Percentiles rank a stretch among this genome's conserved stretches.
These are phyloP conservation scores for Trichoderma reesei DNA, from an alignment of 495 filamentous ascomycete species.

Conservation along the genomic window DNA sequence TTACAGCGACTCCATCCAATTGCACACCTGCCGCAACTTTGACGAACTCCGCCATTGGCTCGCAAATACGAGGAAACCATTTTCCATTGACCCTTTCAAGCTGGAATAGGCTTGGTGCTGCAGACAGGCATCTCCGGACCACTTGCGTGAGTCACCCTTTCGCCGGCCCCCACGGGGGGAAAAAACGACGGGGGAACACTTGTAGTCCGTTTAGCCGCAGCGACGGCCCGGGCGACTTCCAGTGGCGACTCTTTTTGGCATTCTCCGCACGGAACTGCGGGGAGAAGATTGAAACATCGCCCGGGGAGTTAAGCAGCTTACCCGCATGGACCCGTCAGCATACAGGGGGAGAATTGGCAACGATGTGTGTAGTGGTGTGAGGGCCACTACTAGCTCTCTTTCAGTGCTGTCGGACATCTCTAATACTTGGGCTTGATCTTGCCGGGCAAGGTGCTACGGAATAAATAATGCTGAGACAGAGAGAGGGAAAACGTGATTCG, in stretches of 20 bases:
- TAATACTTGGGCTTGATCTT: no score
- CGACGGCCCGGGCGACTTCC: neutral
- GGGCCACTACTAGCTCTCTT: neutral
- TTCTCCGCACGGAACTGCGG: neutral
- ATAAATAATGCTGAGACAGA: neutral
- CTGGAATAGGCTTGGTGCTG: neutral
- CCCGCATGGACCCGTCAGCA: neutral
- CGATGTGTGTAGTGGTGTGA: neutral
- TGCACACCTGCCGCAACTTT: neutral
- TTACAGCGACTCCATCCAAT: neutral
- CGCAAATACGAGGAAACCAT: neutral
- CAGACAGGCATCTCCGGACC: neutral
- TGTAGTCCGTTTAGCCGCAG: neutral
- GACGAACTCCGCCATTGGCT: neutral
- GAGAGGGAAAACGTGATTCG: neutral
- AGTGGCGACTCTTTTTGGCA: neutral
- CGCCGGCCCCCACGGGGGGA: no score
- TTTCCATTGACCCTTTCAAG: neutral
- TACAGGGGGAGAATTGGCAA: neutral
- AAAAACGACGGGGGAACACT: no score
- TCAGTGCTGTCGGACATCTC: no score
- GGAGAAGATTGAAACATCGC: neutral
- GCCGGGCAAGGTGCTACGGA: neutral
- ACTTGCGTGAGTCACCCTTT: neutral
- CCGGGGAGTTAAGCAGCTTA: neutral